These are phyloP conservation scores for Crithidia acanthocephali DNA, from an alignment of 208 protist genomes.

Conservation along the genomic window DNA sequence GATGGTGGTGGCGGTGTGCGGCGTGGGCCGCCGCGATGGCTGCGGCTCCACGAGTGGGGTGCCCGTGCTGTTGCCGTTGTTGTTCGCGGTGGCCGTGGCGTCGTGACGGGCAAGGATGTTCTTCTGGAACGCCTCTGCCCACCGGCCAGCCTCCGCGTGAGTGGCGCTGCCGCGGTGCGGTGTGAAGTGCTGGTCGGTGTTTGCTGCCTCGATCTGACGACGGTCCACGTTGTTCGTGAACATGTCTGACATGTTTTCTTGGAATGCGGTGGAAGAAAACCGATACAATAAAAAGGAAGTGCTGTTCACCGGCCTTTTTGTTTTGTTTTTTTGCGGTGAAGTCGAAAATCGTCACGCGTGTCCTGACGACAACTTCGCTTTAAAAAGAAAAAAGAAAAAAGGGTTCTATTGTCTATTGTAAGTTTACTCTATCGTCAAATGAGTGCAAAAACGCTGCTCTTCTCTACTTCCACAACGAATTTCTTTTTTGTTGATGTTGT, in stretches of 20 bases:
- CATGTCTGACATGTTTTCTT: not conserved
- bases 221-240: not conserved
- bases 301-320: no score
- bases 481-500: not conserved
- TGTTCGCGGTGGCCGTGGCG: not conserved
- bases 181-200: not conserved
- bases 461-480: not conserved
- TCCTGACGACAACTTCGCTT: no score
- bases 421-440: not conserved
- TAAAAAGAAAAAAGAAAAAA: no score
- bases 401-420: no score
- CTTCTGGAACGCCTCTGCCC: constrained; percentile 19
- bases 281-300: no score
- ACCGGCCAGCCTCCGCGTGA: constrained; percentile 2
- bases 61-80: not conserved
- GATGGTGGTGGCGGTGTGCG: constrained; percentile 3
- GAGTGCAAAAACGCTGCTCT: not conserved
- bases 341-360: no score
- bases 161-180: not conserved
- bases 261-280: not conserved
- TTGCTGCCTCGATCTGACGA: not conserved
- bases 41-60: constrained; percentile 1
- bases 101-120: constrained; percentile 12
- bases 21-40: constrained; percentile 7
- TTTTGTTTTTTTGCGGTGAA: no score